Base-by-base conservation (phyloP, 2,329 filamentous ascomycete species). In the Ilyonectria destructans region DNA sequence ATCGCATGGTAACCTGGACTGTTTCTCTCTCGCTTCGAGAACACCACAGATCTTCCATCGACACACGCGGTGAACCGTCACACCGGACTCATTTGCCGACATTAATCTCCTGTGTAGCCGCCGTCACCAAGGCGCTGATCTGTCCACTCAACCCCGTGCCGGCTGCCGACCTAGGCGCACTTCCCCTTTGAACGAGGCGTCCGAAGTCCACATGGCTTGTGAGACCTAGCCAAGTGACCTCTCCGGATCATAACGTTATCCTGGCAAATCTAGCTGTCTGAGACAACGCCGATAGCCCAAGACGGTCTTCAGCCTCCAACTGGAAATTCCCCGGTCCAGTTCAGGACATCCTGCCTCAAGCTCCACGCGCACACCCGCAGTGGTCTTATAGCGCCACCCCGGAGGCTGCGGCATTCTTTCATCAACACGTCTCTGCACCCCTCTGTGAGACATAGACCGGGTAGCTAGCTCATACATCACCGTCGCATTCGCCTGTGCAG, bases 21-120 rank as follows among this genome's bases (percentile, higher is more conserved):
- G n/a, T n/a, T 43, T 69, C 71, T 65, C 49, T 65, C 33, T 70
- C 58, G 46, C 46, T 71, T 75, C 65, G 59, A 74, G 74, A 68
- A 65, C 31, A 67, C 45, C 40, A 54, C 57, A 43, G 46, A 51
- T 62, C 26, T 62, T 58, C 49, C 35, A 49, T 70, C 46, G 54
- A 59, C 58, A 58, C 37, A 70, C 69, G 56, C 43, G 17, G 62
- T 72, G 70, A 33, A 59, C 31, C 51, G 57, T 74, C 21, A 21
- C 60, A 70, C 69, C n/a, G 40, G 15, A 33, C 58, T 61, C 55
- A 62, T 62, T 61, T 68, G 43, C 68, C 54, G 46, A 58, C 55
- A 59, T 51, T 45, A 51, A 59, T 45, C 45, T 8, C 49, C n/a
- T 52, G 55, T 58, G 45, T 17, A 29, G 46, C 45, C 12, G 51